phyloP scores from a whole-genome alignment of 768 basidiomycete genomes.

The Leccinum fibrillosum region DNA sequence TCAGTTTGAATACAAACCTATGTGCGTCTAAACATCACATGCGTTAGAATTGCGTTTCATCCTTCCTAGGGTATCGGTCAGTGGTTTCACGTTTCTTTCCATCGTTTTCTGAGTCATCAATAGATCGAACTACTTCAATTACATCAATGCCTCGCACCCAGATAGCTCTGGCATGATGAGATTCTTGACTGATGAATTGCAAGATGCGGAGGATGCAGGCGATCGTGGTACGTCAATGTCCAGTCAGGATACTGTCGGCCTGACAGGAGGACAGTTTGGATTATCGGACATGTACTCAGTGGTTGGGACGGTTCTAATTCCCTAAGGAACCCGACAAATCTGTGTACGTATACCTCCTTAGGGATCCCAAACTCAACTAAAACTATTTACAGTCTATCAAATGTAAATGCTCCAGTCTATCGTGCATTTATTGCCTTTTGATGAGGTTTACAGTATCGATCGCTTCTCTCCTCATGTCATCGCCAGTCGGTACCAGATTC shows the following conservation, averaged over 20 bases:
- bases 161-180: slow-evolving; percentile 75
- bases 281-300: slow-evolving; percentile 53
- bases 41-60: background rate
- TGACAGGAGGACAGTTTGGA: slow-evolving; percentile 39
- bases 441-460: slow-evolving; percentile 48
- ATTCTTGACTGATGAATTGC: slow-evolving; percentile 74
- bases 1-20: slow-evolving; percentile 74
- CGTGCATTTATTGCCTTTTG: background rate
- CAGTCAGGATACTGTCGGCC: background rate
- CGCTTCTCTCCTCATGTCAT: slow-evolving; percentile 79
- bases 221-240: slow-evolving; percentile 52
- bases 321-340: slow-evolving; percentile 60
- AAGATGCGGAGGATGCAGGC: slow-evolving; percentile 73
- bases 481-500: slow-evolving; percentile 48
- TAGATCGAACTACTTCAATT: slow-evolving; percentile 72
- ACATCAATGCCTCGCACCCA: slow-evolving; percentile 66
- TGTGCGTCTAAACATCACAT: slow-evolving; percentile 43
- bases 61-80: slow-evolving; percentile 32
- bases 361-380: slow-evolving; percentile 1
- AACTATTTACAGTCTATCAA: slow-evolving; percentile 39
- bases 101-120: slow-evolving; percentile 5
- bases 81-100: slow-evolving; percentile 2
- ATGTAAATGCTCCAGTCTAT: slow-evolving; percentile 32
- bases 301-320: slow-evolving; percentile 76
- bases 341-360: slow-evolving; percentile 47